phyloP scores from a whole-genome alignment of 2,329 filamentous ascomycete species.

The Penicillium griseofulvum region DNA sequence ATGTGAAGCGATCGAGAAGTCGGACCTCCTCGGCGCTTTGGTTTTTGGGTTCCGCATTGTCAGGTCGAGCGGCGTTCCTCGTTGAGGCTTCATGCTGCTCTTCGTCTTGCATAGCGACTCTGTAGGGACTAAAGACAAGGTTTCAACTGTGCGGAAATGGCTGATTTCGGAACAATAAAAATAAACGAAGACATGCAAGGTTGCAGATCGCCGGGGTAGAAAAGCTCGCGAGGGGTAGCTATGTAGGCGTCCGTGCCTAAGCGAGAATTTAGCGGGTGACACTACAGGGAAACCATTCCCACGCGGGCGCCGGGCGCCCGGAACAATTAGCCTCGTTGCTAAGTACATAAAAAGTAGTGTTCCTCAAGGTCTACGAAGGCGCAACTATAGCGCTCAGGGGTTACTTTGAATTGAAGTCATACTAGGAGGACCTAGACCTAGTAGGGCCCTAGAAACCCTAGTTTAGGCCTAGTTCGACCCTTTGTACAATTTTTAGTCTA shows the following conservation, averaged over 20 bases:
- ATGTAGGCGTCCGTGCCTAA: neutral
- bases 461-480: too few species aligned
- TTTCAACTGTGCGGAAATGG: neutral
- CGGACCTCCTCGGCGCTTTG: neutral
- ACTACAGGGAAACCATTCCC: too few species aligned
- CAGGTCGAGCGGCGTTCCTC: neutral
- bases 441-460: too few species aligned
- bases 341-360: too few species aligned
- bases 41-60: constrained; percentile 2
- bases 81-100: constrained; percentile 1
- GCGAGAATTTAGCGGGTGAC: too few species aligned
- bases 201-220: neutral
- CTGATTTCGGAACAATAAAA: neutral
- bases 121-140: neutral
- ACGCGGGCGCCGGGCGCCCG: too few species aligned
- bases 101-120: neutral
- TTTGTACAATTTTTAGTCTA: too few species aligned
- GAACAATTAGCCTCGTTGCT: too few species aligned
- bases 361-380: too few species aligned
- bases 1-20: constrained; percentile 1
- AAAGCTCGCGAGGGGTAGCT: neutral
- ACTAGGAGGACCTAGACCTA: too few species aligned
- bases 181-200: neutral
- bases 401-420: too few species aligned
- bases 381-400: too few species aligned